phyloP scores from a whole-genome alignment of 140 eudicot species.

The Anethum foeniculum region DNA sequence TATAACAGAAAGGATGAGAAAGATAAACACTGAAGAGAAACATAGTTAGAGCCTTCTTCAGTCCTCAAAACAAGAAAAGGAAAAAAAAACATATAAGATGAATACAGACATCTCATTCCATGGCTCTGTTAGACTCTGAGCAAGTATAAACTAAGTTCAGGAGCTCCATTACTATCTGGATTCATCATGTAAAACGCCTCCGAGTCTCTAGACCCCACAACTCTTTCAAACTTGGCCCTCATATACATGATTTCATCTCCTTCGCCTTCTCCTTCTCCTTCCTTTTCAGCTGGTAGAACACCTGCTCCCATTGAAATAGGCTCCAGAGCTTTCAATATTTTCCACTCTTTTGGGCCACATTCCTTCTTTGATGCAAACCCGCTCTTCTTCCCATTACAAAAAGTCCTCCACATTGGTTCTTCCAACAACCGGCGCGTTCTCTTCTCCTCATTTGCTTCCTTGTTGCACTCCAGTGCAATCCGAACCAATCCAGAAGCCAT shows the following conservation, averaged over 20 bases:
- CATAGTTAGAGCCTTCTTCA: constrained; percentile 11
- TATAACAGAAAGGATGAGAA: constrained; percentile 13
- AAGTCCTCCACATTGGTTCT: constrained; percentile 75
- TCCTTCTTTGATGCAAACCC: constrained; percentile 57
- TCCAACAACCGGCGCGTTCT: constrained; percentile 35
- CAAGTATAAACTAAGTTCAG: constrained; percentile 79
- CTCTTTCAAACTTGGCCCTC: constrained; percentile 91
- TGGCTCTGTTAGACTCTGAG: constrained; percentile 45
- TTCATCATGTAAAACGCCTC: constrained; percentile 93
- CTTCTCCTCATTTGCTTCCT: constrained; percentile 33
- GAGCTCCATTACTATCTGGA: constrained; percentile 82
- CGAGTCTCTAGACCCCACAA: constrained; percentile 77
- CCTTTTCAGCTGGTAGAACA: constrained; percentile 47
- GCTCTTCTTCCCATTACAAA: constrained; percentile 72
- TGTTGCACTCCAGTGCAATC: constrained; percentile 66
- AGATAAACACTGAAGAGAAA: constrained; percentile 9
- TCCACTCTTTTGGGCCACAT: constrained; percentile 64
- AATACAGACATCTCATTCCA: background rate
- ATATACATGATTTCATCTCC: constrained; percentile 72
- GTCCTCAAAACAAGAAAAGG: constrained; percentile 4
- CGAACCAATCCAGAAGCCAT: constrained; percentile 84
- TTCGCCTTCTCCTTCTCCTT: constrained; percentile 22
- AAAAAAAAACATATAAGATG: constrained; percentile 10
- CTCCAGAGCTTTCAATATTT: constrained; percentile 65
- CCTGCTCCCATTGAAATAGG: constrained; percentile 90